Conservation (phyloP, 2,329 filamentous ascomycete species). For the Dactylellina sp. region DNA sequence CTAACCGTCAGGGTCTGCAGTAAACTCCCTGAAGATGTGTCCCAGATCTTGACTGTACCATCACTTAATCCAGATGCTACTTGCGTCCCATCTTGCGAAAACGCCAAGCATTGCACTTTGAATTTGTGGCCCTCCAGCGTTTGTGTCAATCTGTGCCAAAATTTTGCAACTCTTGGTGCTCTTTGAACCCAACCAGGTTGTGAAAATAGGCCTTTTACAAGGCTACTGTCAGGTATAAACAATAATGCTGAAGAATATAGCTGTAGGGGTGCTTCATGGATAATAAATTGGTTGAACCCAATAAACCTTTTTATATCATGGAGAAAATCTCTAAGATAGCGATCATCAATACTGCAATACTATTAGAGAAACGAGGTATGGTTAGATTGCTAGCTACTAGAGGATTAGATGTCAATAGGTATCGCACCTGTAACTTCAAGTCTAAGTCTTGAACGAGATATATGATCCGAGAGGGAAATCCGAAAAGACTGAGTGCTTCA, state of each 20-base stretch:
- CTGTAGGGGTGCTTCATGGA: slow-evolving; percentile 7
- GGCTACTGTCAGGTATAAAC: not conserved
- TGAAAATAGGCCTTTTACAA: not conserved
- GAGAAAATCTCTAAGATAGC: slow-evolving; percentile 37
- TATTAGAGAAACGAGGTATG: too few species aligned
- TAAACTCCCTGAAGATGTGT: too few species aligned
- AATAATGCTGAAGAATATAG: slow-evolving; percentile 11
- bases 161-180: not conserved
- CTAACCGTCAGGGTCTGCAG: too few species aligned
- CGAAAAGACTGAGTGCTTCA: slow-evolving; percentile 7
- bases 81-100: slow-evolving; percentile 86
- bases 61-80: slow-evolving; percentile 70
- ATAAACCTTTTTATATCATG: slow-evolving; percentile 59
- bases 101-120: slow-evolving; percentile 63
- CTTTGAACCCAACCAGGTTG: not conserved
- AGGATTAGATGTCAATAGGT: too few species aligned
- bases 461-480: not conserved
- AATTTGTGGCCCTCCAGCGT: not conserved
- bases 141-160: not conserved
- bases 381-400: not conserved
- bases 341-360: not conserved
- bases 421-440: too few species aligned
- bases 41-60: too few species aligned
- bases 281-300: not conserved
- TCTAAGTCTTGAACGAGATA: too few species aligned